Conservation (phyloP, 1,284 basidiomycete species). For the Heterobasidion occidentale region DNA sequence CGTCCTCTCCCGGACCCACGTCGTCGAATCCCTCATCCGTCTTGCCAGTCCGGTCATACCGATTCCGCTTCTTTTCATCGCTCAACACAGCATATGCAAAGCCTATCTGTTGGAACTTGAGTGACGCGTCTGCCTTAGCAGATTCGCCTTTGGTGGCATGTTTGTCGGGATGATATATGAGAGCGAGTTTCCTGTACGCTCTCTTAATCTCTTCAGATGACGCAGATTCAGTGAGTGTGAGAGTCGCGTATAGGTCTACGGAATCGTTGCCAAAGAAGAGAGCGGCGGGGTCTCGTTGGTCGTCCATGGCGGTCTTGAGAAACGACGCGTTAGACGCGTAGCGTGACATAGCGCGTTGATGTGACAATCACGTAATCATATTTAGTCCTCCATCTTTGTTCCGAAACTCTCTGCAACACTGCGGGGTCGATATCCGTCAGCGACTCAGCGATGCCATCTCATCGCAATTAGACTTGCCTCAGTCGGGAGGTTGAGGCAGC, state of each 20-base stretch:
- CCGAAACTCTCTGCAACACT: too few relatives aligned
- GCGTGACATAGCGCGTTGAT: background rate
- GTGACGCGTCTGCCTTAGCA: conserved; percentile 55
- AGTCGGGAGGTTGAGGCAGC: too few relatives aligned
- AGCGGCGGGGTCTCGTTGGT: conserved; percentile 63
- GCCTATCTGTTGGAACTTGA: conserved; percentile 83
- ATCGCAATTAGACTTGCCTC: too few relatives aligned
- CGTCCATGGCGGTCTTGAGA: conserved; percentile 15
- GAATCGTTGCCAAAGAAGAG: conserved; percentile 64
- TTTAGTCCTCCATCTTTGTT: too few relatives aligned
- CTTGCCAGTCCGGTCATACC: conserved; percentile 79
- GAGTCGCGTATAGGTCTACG: conserved; percentile 72
- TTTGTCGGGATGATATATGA: conserved; percentile 86
- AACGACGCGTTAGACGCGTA: background rate
- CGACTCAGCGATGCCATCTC: too few relatives aligned
- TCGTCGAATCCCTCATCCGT: conserved; percentile 76
- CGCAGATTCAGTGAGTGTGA: conserved; percentile 48
- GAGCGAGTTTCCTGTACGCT: conserved; percentile 79
- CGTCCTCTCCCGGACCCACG: conserved; percentile 66
- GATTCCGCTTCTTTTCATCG: conserved; percentile 66
- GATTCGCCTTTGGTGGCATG: conserved; percentile 57
- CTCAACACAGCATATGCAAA: conserved; percentile 85
- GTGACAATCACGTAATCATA: too few relatives aligned
- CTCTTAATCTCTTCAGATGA: conserved; percentile 67
- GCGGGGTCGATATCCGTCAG: too few relatives aligned